Evolutionary conservation across 1,284 basidiomycete genomes (phyloP).

Genomic region (Trametes versicolor): DNA sequence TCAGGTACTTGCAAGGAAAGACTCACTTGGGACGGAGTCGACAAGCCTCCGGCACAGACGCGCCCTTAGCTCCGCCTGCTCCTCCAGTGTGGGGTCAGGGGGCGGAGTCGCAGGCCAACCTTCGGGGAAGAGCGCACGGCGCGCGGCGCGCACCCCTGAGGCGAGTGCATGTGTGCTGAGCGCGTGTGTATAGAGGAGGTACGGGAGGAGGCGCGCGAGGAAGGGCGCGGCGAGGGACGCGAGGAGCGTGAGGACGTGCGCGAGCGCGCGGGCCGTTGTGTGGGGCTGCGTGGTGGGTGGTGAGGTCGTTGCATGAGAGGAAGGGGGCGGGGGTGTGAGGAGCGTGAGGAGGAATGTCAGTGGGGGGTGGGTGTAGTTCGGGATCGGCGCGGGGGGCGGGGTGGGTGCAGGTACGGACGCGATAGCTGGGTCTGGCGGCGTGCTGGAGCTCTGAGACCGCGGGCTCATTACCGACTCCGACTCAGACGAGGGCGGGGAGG

Average conservation of each 20-base stretch:
- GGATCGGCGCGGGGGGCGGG: constrained; percentile 27
- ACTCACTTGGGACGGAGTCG: constrained; percentile 57
- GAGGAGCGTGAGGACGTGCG: constrained; percentile 43
- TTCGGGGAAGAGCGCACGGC: constrained; percentile 79
- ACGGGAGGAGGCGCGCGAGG: constrained; percentile 64
- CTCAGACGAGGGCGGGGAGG: constrained; percentile 27
- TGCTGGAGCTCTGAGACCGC: constrained; percentile 25
- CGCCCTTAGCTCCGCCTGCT: constrained; percentile 69
- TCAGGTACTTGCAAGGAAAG: not conserved
- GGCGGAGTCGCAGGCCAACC: constrained; percentile 79
- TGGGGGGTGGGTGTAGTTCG: constrained; percentile 38
- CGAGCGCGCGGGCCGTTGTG: constrained; percentile 40
- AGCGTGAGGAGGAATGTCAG: constrained; percentile 36
- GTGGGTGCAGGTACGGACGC: constrained; percentile 21
- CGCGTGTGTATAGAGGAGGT: constrained; percentile 64
- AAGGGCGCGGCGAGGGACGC: constrained; percentile 41
- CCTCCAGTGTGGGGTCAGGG: constrained; percentile 73
- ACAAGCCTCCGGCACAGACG: constrained; percentile 58
- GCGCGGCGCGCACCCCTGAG: constrained; percentile 58
- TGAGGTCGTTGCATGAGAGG: constrained; percentile 25
- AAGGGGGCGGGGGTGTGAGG: constrained; percentile 33
- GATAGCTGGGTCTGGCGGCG: constrained; percentile 22
- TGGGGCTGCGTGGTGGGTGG: constrained; percentile 18
- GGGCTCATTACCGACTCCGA: constrained; percentile 27
- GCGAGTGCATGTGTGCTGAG: constrained; percentile 63